These are phyloP conservation scores for Fusarium aywerte DNA, from an alignment of 2,329 filamentous ascomycete genomes.

Conservation along the genomic window DNA sequence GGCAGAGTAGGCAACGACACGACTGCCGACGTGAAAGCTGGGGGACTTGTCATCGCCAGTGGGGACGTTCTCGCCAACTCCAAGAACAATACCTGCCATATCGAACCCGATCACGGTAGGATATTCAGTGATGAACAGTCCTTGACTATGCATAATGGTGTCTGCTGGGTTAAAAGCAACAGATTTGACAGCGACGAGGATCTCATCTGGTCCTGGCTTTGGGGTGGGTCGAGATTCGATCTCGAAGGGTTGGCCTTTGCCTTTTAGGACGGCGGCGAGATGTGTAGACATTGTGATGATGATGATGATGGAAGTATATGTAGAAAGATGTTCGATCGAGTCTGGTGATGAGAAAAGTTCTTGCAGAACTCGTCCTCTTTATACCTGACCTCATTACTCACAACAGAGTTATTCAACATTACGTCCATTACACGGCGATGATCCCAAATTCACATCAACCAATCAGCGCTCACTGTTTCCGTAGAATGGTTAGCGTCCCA, in stretches of 20 bases:
- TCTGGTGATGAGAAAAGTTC: no score
- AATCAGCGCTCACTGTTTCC: conserved; percentile 45
- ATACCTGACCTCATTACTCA: not conserved
- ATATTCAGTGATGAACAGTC: conserved; percentile 54
- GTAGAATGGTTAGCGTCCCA: conserved; percentile 43
- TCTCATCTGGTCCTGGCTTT: conserved; percentile 57
- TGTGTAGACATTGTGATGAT: conserved; percentile 51
- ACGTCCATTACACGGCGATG: not conserved
- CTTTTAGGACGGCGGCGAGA: conserved; percentile 52
- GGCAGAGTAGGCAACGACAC: conserved; percentile 54
- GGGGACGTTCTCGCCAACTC: conserved; percentile 55
- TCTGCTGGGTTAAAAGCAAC: conserved; percentile 63
- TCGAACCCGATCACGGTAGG: conserved; percentile 58
- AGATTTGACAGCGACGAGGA: conserved; percentile 60
- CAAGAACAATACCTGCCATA: conserved; percentile 56
- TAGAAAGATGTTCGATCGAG: no score
- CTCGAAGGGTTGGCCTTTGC: conserved; percentile 52
- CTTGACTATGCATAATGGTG: conserved; percentile 53
- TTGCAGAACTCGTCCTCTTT: not conserved
- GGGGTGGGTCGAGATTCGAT: conserved; percentile 55
- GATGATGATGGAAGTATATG: no score
- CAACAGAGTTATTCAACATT: not conserved
- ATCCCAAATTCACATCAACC: conserved; percentile 17
- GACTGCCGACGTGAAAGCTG: conserved; percentile 50
- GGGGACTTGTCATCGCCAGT: conserved; percentile 11